Conservation (phyloP, 2,329 filamentous ascomycete species). For the Diaporthe sp. region DNA sequence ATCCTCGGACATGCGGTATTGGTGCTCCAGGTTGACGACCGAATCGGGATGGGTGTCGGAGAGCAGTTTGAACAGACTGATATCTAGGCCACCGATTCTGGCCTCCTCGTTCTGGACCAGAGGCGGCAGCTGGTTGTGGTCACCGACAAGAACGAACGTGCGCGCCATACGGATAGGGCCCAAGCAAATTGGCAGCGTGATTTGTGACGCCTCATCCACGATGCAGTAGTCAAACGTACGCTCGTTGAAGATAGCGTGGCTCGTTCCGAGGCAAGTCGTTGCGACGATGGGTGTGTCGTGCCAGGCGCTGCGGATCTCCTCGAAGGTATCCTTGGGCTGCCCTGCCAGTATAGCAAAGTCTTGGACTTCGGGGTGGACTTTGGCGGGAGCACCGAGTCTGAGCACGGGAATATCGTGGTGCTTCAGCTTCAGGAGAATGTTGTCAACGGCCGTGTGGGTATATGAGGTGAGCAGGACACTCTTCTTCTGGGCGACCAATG, state of each 20-base stretch:
- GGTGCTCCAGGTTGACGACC: conserved; percentile 92
- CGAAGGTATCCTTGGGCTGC: conserved; percentile 80
- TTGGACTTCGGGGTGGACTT: conserved; percentile 89
- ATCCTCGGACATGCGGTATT: conserved; percentile 98
- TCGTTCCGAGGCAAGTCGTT: conserved; percentile 94
- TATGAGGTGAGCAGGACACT: conserved; percentile 95
- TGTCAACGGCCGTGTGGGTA: conserved; percentile 98
- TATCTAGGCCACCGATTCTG: conserved; percentile 86
- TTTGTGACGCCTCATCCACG: conserved; percentile 97
- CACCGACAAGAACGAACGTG: conserved; percentile 94
- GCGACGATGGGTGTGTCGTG: conserved; percentile 91
- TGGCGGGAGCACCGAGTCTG: conserved; percentile 86
- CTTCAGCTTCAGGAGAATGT: conserved; percentile 93
- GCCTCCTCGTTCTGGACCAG: conserved; percentile 94
- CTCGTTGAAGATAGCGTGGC: conserved; percentile 88
- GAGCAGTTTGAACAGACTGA: conserved; percentile 93
- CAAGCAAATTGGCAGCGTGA: conserved; percentile 93
- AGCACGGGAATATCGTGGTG: conserved; percentile 83
- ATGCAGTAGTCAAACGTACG: conserved; percentile 98
- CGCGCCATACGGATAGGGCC: conserved; percentile 93
- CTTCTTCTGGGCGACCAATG: conserved; percentile 89
- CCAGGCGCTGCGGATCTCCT: conserved; percentile 87
- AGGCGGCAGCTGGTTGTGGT: conserved; percentile 96
- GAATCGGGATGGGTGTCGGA: conserved; percentile 90
- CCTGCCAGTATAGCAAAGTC: conserved; percentile 86